Evolutionary conservation across 768 basidiomycete genomes (phyloP).

Genomic region (Boletus reticuloceps): DNA sequence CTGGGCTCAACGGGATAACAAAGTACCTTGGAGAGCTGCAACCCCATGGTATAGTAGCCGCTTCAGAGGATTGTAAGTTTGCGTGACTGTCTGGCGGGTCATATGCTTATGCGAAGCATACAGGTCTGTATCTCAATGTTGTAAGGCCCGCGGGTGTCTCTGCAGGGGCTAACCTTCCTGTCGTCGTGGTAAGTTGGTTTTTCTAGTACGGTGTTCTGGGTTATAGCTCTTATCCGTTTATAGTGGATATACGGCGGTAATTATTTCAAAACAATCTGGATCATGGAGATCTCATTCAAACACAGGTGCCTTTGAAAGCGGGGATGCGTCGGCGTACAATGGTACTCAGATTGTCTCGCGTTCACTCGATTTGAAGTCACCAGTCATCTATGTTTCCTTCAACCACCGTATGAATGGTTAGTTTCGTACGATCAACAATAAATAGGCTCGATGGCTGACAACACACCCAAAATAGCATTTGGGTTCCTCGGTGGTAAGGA

Average conservation of each 20-base stretch:
- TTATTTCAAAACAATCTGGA: neutral
- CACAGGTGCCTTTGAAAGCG: slow-evolving; percentile 11
- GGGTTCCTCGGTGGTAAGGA: slow-evolving; percentile 28
- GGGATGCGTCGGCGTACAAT: slow-evolving; percentile 7
- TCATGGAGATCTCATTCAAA: neutral
- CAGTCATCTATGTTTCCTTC: neutral
- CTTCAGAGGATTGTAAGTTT: slow-evolving; percentile 19
- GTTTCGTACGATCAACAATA: neutral
- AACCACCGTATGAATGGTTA: slow-evolving; percentile 15
- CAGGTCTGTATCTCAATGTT: slow-evolving; percentile 28
- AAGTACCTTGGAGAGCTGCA: slow-evolving; percentile 3
- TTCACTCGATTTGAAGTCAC: slow-evolving; percentile 6
- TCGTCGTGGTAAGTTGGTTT: slow-evolving; percentile 17
- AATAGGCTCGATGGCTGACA: neutral
- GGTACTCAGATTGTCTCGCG: slow-evolving; percentile 21
- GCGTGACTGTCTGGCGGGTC: neutral
- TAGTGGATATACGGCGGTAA: slow-evolving; percentile 2
- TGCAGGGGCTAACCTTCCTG: slow-evolving; percentile 13
- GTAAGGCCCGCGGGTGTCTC: neutral
- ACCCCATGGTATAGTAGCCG: neutral
- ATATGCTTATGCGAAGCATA: neutral
- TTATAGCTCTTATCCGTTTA: neutral
- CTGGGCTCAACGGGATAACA: neutral
- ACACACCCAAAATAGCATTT: slow-evolving; percentile 16
- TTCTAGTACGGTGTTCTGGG: neutral